Evolutionary conservation across 2,329 filamentous ascomycete genomes (phyloP), one percentile per base, ranked within the genome.

Genomic region (Cladosporium sp.): DNA sequence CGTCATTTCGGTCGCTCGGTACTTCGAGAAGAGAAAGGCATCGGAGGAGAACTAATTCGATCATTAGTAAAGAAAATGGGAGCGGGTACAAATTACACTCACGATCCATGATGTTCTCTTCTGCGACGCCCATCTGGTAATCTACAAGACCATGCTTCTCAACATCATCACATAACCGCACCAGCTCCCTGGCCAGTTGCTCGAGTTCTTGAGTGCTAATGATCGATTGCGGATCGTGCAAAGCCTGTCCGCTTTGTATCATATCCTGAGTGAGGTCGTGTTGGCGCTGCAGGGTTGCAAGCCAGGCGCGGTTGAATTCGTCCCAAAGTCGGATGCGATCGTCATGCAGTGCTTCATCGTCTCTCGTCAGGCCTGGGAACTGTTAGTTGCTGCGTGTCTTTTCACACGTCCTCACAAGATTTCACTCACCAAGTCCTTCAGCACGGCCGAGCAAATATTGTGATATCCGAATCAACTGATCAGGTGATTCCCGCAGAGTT

Each of bases 41-140:
- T 34, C 65, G 65, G 57, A 67, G 62, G 18, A 67, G 39, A 30
- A 67, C 65, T 67, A 39, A 34, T 14, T 14, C 11, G 6, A n/a
- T 13, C 14, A 13, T 49, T 51, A 34, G 62, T 34, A 25, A 21
- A 54, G 21, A 39, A 2, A 26, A 21, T 10, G 21, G 25, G 49
- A 49, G 21, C 32, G 23, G 57, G 14, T 51, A 49, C 25, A 48
- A n/a, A 5, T 28, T 51, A 21, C 32, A 84, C 91, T 79, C 82
- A 97, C 93, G 85, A 66, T 86, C 86, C 71, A 95, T 86, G 71
- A 98, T 97, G 74, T 91, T 88, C 75, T 98, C 93, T 79, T 98
- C 95, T 87, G 92, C 96, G 28, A 98, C 91, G 10, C 95, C 95
- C 81, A 97, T 96, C 74, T 98, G 91, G 76, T 98, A 99, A 79